Evolutionary conservation across 805 yeast genomes (phyloP), one percentile per base, ranked within the genome.

Genomic region (Teunomyces aglyptinius): DNA sequence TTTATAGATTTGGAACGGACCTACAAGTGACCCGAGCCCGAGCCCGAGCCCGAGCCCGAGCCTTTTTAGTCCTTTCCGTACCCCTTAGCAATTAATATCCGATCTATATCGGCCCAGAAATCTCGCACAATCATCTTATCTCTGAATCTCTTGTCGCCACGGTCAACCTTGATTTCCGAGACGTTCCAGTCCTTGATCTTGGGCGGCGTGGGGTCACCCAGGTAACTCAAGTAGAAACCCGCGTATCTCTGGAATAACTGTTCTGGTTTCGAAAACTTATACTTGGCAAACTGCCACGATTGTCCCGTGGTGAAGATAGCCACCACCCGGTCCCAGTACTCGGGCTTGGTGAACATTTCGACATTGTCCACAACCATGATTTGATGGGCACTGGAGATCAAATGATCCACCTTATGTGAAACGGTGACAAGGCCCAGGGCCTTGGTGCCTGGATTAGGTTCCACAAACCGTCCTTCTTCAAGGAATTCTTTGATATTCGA

Each of bases 261-360:
- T 49, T 85, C 82, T 2, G 99, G 97, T 45, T 84, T 81, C 33
- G 82, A 76, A 82, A 90, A 86, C 61, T 85, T 86, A 67, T 92
- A 94, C 57, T 83, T 81, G 60, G 87, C 81, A 69, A 94, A 89
- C 69, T 94, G 99, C 99, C 99, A 94, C 45, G 84, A 76, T 70
- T 94, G 99, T 10, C 99, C 99, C 8, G 97, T 92, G 13, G 97
- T 92, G 70, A 94, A 85, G 32, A 94, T 87, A 0, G 96, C 97
- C 41, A 92, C 88, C 1, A 94, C 97, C 49, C 99, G 79, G 60
- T 89, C 96, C 99, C 99, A 94, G 68, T 94, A 89, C 64, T 94
- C 98, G 3, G 96, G 96, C 63, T 91, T 92, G 19, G 87, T 84
- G 55, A 73, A 72, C 67, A 83, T 79, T 45, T 90, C 96, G 4